Percentiles rank a stretch among this genome's conserved stretches.
Conservation (phyloP, 768 basidiomycete species). For the Russula virescens region DNA sequence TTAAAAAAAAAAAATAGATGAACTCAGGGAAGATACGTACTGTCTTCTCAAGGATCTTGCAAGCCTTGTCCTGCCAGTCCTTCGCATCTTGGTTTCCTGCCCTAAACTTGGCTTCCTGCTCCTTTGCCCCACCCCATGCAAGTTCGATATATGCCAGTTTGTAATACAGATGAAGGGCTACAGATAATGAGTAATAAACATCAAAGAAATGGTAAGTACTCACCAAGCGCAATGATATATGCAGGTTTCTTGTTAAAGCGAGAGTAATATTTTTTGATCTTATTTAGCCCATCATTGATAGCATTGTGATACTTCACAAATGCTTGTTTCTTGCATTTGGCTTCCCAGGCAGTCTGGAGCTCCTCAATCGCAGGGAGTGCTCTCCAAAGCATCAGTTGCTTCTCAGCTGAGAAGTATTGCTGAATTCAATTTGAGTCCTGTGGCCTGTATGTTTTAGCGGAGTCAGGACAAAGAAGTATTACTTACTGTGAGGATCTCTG, state of each 20-base stretch:
- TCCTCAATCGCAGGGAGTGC: constrained; percentile 30
- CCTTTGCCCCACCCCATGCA: too few relatives aligned
- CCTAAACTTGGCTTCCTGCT: background rate
- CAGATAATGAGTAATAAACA: background rate
- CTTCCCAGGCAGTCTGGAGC: constrained; percentile 29
- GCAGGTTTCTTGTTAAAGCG: constrained; percentile 19
- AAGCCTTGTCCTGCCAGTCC: constrained; percentile 14
- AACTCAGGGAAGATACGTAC: constrained; percentile 1
- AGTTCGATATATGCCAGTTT: too few relatives aligned
- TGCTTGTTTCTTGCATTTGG: constrained; percentile 14
- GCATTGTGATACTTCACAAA: constrained; percentile 25
- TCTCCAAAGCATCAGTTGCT: constrained; percentile 27
- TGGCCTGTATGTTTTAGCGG: too few relatives aligned
- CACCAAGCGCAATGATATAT: constrained; percentile 29
- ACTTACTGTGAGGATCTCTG: background rate
- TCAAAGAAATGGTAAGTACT: background rate
- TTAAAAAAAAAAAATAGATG: background rate
- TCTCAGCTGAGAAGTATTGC: constrained; percentile 29
- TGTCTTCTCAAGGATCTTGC: constrained; percentile 9
- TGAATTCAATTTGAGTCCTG: constrained; percentile 29
- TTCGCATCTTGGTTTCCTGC: constrained; percentile 7
- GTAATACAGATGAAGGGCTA: background rate
- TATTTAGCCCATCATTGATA: constrained; percentile 21
- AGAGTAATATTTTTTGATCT: constrained; percentile 28
- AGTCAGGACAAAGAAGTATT: background rate